phyloP scores from a whole-genome alignment of 2,329 filamentous ascomycete species.

The Hysterium pulicare region DNA sequence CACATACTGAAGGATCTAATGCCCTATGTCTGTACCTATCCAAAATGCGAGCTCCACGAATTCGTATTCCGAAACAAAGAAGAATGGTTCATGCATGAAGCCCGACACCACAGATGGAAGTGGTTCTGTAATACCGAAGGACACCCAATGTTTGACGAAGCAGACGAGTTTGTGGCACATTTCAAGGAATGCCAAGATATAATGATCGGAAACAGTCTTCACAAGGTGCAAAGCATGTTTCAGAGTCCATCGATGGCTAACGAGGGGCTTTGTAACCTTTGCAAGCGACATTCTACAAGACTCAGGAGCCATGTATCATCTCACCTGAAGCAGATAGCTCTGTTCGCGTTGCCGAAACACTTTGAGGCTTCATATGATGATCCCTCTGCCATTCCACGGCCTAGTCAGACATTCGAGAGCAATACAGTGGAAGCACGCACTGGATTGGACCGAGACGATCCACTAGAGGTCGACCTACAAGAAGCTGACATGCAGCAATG shows the following conservation, averaged over 20 bases:
- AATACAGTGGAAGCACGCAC: no score
- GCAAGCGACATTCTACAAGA: slow-evolving; percentile 2
- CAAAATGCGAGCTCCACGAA: slow-evolving; percentile 5
- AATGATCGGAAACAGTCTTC: slow-evolving; percentile 1
- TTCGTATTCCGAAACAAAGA: slow-evolving; percentile 6
- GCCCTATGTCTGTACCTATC: slow-evolving; percentile 12
- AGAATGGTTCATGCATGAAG: slow-evolving; percentile 11
- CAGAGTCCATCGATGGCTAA: not conserved
- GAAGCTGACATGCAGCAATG: no score
- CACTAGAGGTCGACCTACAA: no score
- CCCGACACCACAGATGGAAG: slow-evolving; percentile 5
- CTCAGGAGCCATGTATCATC: slow-evolving; percentile 9
- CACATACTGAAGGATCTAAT: slow-evolving; percentile 10
- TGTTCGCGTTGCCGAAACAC: slow-evolving; percentile 11
- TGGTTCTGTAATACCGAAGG: slow-evolving; percentile 9
- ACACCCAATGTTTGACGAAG: slow-evolving; percentile 3
- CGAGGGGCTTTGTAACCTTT: slow-evolving; percentile 8
- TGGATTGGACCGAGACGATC: no score
- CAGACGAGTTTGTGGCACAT: slow-evolving; percentile 4
- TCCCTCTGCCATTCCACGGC: no score
- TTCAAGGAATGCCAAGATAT: slow-evolving; percentile 6
- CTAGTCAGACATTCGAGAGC: no score
- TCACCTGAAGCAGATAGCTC: slow-evolving; percentile 10
- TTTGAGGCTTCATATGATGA: no score
- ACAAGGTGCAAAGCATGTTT: slow-evolving; percentile 4